Percentiles rank a stretch among this genome's conserved stretches.
phyloP scores from a whole-genome alignment of 116 monocot species.

The Thalassia testudinum region DNA sequence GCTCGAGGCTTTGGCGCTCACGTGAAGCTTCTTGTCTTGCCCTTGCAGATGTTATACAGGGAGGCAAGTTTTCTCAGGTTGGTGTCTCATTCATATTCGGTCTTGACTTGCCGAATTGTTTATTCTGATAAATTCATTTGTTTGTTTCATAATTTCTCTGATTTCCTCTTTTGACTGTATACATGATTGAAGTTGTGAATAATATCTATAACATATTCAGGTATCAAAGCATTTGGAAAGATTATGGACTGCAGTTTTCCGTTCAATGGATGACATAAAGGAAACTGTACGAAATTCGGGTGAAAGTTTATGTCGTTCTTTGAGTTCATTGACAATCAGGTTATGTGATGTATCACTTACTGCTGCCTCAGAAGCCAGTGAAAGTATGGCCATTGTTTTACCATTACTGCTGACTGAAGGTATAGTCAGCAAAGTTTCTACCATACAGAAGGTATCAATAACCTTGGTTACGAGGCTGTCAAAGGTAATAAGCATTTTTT shows the following conservation, averaged over 20 bases:
- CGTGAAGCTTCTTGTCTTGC: conserved; percentile 97
- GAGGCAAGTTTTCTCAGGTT: conserved; percentile 83
- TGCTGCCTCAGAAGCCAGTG: conserved; percentile 50
- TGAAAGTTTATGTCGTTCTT: conserved; percentile 83
- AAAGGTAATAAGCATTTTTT: conserved; percentile 53
- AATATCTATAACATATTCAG: conserved; percentile 17
- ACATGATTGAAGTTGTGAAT: background rate
- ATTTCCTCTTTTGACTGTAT: background rate
- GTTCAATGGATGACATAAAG: conserved; percentile 99
- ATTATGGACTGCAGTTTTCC: conserved; percentile 78
- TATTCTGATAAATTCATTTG: background rate
- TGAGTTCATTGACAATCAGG: conserved; percentile 78
- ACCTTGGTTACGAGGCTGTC: conserved; percentile 82
- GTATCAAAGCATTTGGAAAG: conserved; percentile 73
- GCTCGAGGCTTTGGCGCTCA: conserved; percentile 96
- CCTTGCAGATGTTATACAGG: conserved; percentile 92
- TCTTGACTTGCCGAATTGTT: background rate
- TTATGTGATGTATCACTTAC: conserved; percentile 85
- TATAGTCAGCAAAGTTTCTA: conserved; percentile 89
- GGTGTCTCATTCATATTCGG: background rate
- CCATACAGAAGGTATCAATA: conserved; percentile 77
- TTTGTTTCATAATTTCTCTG: background rate
- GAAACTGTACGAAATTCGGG: conserved; percentile 95
- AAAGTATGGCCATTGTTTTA: conserved; percentile 78
- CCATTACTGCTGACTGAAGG: conserved; percentile 85